Evolutionary conservation across 192 early-diverging fungal genomes (phyloP).

Genomic region (Backusella westeae): DNA sequence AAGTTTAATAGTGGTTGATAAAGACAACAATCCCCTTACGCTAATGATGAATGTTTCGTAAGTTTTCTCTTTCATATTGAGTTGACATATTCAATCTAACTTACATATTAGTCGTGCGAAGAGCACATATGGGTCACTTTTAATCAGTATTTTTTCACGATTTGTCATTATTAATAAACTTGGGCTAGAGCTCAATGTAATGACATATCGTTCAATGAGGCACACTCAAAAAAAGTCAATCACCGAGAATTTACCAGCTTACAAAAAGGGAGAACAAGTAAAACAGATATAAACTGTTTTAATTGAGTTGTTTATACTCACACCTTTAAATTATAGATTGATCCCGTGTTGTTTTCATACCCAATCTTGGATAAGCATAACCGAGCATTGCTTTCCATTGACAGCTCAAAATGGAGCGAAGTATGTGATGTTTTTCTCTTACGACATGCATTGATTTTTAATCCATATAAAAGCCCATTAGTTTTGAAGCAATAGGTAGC

Average conservation of each 20-base stretch:
- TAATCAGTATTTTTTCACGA: constrained; percentile 70
- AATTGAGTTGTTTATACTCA: too few relatives aligned
- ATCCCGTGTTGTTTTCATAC: constrained; percentile 67
- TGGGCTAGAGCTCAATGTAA: constrained; percentile 47
- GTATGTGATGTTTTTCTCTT: background rate
- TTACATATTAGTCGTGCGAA: background rate
- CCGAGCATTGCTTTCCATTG: constrained; percentile 60
- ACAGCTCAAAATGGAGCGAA: constrained; percentile 67
- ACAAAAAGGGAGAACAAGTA: constrained; percentile 5
- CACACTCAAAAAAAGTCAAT: background rate
- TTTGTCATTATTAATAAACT: constrained; percentile 82
- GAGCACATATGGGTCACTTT: constrained; percentile 42
- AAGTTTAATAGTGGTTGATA: background rate
- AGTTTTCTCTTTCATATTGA: too few relatives aligned
- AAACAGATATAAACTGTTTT: background rate
- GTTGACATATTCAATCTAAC: too few relatives aligned
- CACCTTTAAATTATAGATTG: constrained; percentile 4
- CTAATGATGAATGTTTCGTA: constrained; percentile 14
- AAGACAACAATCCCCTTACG: background rate
- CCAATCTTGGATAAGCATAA: constrained; percentile 71
- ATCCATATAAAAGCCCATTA: constrained; percentile 43
- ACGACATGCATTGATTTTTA: background rate
- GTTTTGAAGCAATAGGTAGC: constrained; percentile 85
- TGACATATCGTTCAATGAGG: background rate
- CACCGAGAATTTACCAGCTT: background rate